phyloP scores from a whole-genome alignment of 2,329 filamentous ascomycete genomes.

The Ceratocystiopsis minuta region DNA sequence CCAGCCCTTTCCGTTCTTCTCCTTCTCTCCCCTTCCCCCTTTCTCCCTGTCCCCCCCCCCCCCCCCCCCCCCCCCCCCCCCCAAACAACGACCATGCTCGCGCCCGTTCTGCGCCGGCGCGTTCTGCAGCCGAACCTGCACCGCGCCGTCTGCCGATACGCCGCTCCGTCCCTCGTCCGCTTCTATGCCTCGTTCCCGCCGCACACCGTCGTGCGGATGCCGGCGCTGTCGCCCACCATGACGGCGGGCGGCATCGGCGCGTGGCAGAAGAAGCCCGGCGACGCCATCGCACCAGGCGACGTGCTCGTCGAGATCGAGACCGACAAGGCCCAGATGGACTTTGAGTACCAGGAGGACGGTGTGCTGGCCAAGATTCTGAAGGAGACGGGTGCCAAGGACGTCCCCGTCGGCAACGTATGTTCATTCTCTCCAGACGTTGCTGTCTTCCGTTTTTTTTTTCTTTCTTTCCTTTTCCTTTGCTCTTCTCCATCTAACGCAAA shows the following conservation, averaged over 20 bases:
- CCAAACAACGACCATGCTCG: slow-evolving; percentile 32
- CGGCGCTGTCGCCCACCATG: slow-evolving; percentile 95
- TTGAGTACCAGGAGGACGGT: slow-evolving; percentile 82
- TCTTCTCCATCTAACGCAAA: neutral
- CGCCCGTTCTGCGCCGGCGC: slow-evolving; percentile 45
- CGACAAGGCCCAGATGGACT: slow-evolving; percentile 88
- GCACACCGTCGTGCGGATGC: slow-evolving; percentile 94
- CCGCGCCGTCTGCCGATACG: slow-evolving; percentile 29
- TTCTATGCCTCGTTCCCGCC: slow-evolving; percentile 74
- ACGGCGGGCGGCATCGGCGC: slow-evolving; percentile 85
- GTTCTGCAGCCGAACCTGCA: slow-evolving; percentile 29
- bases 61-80: neutral
- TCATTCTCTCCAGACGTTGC: too few species aligned
- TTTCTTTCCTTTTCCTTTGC: neutral
- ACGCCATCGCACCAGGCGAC: slow-evolving; percentile 73
- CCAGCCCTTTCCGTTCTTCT: too few species aligned
- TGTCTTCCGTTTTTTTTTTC: neutral
- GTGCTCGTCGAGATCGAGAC: slow-evolving; percentile 88
- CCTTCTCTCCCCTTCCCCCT: neutral
- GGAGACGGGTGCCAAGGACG: slow-evolving; percentile 83
- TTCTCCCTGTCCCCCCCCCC: neutral
- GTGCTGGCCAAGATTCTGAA: slow-evolving; percentile 79
- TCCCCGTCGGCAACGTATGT: slow-evolving; percentile 85
- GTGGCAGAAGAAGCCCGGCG: slow-evolving; percentile 96
- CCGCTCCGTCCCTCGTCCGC: slow-evolving; percentile 38